Evolutionary conservation across 2,329 filamentous ascomycete genomes (phyloP), one percentile per base, ranked within the genome.

Genomic region (Verruconis gallopava): DNA sequence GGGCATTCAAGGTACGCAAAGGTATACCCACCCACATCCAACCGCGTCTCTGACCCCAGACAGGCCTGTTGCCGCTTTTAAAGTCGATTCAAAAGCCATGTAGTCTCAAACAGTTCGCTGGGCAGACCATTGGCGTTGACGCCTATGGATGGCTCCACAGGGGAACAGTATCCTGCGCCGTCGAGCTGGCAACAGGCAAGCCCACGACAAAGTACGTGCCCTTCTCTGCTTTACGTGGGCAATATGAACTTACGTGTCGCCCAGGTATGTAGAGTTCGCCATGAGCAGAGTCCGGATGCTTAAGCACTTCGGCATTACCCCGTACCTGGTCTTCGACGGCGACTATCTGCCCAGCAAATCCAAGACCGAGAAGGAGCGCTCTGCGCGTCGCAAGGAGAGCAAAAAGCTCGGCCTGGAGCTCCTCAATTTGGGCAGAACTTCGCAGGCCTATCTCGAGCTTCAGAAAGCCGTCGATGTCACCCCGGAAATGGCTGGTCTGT

Each of bases 101-200:
- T 39, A 82, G 85, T 51, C 70, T 98, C 46, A 93, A 86, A 58
- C 86, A 86, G 55, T 95, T 83, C 60, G 67, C 74, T 11, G 91
- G 89, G 40, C 79, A 93, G 62, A 93, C 82, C 1, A 73, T 98
- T 37, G 93, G 83, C n/a, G 79, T 98, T 25, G 91, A 98, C 61
- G 89, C 83, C 44, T 98, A 98, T 70, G 91, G 89, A 58, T 98
- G 93, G 91, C 77, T 98, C 43, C 91, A 98, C 62, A 81, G 91
- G 51, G 93, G 88, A 42, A 86, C 86, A 37, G 79, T 93, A 49
- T 75, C 84, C 38, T 96, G 89, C 66, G 85, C 89, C 48, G 77
- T 91, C 53, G 91, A 96, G 54, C 73, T 98, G 48, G 91, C 86
- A 25, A 73, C 89, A 53, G 85, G 77, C 53, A 91, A 85, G 58